phyloP scores from a whole-genome alignment of 108 stramenopile species.

The Stephanodiscus minutulus region DNA sequence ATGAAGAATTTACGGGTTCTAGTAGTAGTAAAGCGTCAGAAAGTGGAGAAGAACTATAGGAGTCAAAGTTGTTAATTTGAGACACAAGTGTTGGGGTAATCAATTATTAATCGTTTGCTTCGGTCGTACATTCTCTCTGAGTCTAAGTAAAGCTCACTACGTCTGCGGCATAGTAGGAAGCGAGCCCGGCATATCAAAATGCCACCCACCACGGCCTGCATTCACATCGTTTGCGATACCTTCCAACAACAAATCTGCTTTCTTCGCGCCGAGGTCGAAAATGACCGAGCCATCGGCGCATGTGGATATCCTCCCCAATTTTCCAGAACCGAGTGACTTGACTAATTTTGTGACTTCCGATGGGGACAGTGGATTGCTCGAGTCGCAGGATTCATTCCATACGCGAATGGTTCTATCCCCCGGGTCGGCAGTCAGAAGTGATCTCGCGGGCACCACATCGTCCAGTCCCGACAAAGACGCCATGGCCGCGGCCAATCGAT shows the following conservation, averaged over 20 bases:
- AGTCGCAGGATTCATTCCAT: constrained; percentile 17
- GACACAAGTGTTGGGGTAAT: too few relatives aligned
- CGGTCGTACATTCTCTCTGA: too few relatives aligned
- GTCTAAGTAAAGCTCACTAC: neutral
- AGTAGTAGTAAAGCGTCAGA: neutral
- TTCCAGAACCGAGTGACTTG: constrained; percentile 60
- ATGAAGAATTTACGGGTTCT: constrained; percentile 33
- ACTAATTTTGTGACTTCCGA: constrained; percentile 46
- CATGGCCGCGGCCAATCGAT: constrained; percentile 53
- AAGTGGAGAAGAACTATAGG: constrained; percentile 13
- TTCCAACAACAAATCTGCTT: constrained; percentile 42
- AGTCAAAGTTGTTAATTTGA: too few relatives aligned
- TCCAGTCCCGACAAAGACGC: constrained; percentile 50
- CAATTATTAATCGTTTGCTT: neutral
- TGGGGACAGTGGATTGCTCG: constrained; percentile 37
- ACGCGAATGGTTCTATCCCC: constrained; percentile 52
- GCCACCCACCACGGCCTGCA: constrained; percentile 12
- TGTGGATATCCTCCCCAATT: constrained; percentile 55
- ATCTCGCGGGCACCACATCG: constrained; percentile 42
- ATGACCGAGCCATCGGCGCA: constrained; percentile 61
- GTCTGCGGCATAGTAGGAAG: constrained; percentile 7
- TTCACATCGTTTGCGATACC: constrained; percentile 12
- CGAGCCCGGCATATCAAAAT: constrained; percentile 28
- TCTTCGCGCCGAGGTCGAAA: constrained; percentile 53
- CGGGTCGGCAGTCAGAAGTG: constrained; percentile 58